Evolutionary conservation across 352 stramenopile species (phyloP), one percentile per base, ranked within the genome.

Genomic region (Aphanomyces stellatus): DNA sequence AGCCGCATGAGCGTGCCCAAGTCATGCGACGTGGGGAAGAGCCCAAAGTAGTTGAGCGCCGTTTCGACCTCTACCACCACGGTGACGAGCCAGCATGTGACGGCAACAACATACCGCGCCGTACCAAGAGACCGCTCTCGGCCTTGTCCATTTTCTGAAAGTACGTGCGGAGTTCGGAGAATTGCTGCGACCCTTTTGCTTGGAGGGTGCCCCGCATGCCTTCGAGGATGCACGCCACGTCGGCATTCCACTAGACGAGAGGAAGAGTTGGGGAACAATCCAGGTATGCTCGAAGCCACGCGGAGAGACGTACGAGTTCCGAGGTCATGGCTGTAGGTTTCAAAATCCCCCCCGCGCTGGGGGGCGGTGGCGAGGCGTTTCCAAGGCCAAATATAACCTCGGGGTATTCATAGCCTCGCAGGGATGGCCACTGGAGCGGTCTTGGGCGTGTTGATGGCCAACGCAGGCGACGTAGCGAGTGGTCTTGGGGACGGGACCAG

Each of bases 41-140:
- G 24, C 4, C 60, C 60, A 59, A 67, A 67, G 42, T 59, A 57
- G 34, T 67, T 67, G 10, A 67, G n/a, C 5, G n/a, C 34, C 41
- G 42, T 37, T n/a, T 67, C 60, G 30, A 35, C 30, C 27, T 67
- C 60, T 67, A 43, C 41, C 6, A 25, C n/a, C n/a, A n/a, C n/a
- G n/a, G n/a, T n/a, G n/a, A 37, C 6, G 6, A 55, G 17, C 33
- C 8, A 24, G n/a, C 11, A 11, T 11, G 37, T 46, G 27, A 27
- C 10, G 2, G 7, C 2, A n/a, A 42, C 19, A 62, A 25, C 30
- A 0, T 61, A 60, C 60, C 60, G 37, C 51, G 51, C 8, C 49
- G 43, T 11, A 5, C 41, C 3, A 67, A 30, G 22, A 34, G 15
- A 13, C 60, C 60, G 3, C 24, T 24, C 1, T 22, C n/a, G 0